Conservation (phyloP, 345 rosid species). For the Theobroma cacao region DNA sequence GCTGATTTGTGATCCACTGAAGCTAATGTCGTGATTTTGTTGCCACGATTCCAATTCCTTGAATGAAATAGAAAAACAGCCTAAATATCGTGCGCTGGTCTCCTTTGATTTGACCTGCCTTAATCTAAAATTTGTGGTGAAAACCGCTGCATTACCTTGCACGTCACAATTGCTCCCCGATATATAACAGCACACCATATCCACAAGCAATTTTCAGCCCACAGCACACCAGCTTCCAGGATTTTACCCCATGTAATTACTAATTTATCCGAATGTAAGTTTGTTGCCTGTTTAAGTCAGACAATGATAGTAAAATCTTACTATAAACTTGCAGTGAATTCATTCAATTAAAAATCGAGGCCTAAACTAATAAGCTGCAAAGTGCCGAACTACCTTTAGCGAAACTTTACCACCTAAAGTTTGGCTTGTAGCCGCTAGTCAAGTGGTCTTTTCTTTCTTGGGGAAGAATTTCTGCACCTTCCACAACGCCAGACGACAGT, state of each 20-base stretch:
- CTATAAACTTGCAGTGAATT: too few species aligned
- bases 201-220: background rate
- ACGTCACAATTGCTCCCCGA: background rate
- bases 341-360: background rate
- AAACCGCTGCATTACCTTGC: background rate
- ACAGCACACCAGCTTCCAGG: background rate
- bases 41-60: background rate
- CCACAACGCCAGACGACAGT: conserved; percentile 8
- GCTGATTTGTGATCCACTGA: background rate
- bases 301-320: background rate
- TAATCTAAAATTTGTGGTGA: background rate
- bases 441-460: background rate
- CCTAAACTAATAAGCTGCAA: background rate
- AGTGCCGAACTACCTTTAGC: background rate
- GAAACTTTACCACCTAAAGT: background rate
- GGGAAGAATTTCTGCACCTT: conserved; percentile 2
- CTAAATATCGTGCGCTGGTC: background rate
- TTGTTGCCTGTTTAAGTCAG: background rate
- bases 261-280: background rate
- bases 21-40: background rate
- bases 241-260: background rate
- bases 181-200: background rate
- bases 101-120: background rate
- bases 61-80: background rate
- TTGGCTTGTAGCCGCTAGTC: conserved; percentile 7